phyloP scores from a whole-genome alignment of 1,139 yeast species.

The Hansenula anomala region DNA sequence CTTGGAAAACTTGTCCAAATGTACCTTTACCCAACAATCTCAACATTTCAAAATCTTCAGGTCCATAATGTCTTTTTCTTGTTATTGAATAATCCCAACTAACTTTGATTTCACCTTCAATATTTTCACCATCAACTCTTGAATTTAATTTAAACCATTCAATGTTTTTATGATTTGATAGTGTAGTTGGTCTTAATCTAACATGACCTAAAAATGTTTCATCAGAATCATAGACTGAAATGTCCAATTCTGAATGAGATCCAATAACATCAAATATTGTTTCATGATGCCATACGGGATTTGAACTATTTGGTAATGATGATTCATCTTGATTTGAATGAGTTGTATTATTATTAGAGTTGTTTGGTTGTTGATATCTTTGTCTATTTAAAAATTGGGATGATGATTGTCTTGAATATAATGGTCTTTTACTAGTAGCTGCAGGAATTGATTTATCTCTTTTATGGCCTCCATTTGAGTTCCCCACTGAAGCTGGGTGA shows the following conservation, averaged over 20 bases:
- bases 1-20: slow-evolving; percentile 96
- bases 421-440: slow-evolving; percentile 33
- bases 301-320: slow-evolving; percentile 29
- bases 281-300: slow-evolving; percentile 87
- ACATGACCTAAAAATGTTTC: slow-evolving; percentile 87
- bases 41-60: slow-evolving; percentile 88
- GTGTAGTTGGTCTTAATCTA: slow-evolving; percentile 63
- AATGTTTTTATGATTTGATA: slow-evolving; percentile 37
- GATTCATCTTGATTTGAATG: neutral
- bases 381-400: slow-evolving; percentile 51
- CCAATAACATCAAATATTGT: slow-evolving; percentile 91
- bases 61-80: slow-evolving; percentile 76
- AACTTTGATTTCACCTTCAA: slow-evolving; percentile 72
- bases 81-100: slow-evolving; percentile 70
- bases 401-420: slow-evolving; percentile 63
- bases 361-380: neutral
- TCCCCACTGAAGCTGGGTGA: slow-evolving; percentile 19
- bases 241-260: slow-evolving; percentile 74
- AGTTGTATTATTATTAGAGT: neutral
- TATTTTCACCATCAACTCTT: slow-evolving; percentile 71
- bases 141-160: slow-evolving; percentile 76
- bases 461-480: slow-evolving; percentile 3
- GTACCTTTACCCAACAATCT: slow-evolving; percentile 93
- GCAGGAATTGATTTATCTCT: slow-evolving; percentile 17
- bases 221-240: slow-evolving; percentile 81